phyloP scores from a whole-genome alignment of 441 rosid species.

The Hura crepitans region DNA sequence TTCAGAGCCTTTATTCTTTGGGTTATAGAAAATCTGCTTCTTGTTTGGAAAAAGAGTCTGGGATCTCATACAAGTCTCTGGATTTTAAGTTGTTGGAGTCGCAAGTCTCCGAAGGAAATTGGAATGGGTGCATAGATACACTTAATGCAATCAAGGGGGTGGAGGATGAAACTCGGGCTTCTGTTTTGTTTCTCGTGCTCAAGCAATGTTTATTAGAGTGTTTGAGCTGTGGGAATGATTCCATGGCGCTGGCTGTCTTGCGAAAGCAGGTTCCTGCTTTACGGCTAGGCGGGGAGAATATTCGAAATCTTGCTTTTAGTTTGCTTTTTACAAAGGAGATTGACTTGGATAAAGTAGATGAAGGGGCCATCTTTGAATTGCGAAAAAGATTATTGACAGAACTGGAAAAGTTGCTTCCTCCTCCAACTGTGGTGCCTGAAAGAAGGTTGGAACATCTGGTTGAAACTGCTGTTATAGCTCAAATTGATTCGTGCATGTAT shows the following conservation, averaged over 20 bases:
- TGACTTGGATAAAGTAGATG: slow-evolving; percentile 40
- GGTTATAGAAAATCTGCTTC: slow-evolving; percentile 69
- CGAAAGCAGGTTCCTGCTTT: slow-evolving; percentile 51
- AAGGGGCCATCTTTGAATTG: slow-evolving; percentile 32
- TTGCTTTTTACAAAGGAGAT: slow-evolving; percentile 44
- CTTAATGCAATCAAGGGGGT: slow-evolving; percentile 38
- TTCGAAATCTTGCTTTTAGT: slow-evolving; percentile 50
- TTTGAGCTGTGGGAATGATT: slow-evolving; percentile 51
- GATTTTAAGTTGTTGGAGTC: slow-evolving; percentile 53
- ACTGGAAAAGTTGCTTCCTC: slow-evolving; percentile 57
- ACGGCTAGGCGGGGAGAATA: slow-evolving; percentile 45
- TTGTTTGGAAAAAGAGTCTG: slow-evolving; percentile 62
- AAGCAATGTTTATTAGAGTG: slow-evolving; percentile 65
- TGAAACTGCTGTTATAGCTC: slow-evolving; percentile 55
- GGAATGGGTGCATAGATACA: slow-evolving; percentile 54
- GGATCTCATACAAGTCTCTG: slow-evolving; percentile 40
- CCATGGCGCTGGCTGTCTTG: slow-evolving; percentile 50
- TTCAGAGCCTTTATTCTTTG: slow-evolving; percentile 67
- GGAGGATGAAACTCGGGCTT: slow-evolving; percentile 42
- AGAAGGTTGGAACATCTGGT: slow-evolving; percentile 67
- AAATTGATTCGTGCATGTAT: slow-evolving; percentile 62
- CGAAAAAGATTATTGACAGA: slow-evolving; percentile 49
- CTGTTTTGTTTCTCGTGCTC: slow-evolving; percentile 55
- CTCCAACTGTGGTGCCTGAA: slow-evolving; percentile 50
- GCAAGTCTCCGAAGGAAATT: slow-evolving; percentile 53